phyloP scores from a whole-genome alignment of 345 rosid species.

The Pelargonium nanum region DNA sequence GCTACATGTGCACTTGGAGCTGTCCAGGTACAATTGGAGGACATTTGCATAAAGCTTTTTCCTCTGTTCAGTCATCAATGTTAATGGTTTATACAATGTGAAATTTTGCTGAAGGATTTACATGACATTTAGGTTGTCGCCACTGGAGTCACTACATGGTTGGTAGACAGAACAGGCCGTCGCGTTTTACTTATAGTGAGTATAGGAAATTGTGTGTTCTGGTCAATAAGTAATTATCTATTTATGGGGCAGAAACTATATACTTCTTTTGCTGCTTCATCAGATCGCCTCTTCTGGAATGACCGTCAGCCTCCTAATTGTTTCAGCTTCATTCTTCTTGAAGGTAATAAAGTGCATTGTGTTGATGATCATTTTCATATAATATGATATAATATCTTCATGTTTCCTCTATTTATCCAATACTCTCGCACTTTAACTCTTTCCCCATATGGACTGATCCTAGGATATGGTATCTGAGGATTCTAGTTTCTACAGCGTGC shows the following conservation, averaged over 20 bases:
- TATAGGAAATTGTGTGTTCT: slow-evolving; percentile 12
- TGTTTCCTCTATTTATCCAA: slow-evolving; percentile 1
- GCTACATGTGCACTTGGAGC: slow-evolving; percentile 86
- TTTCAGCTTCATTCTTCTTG: slow-evolving; percentile 56
- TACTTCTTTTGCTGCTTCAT: neutral
- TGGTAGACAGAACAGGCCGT: slow-evolving; percentile 79
- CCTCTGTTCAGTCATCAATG: neutral
- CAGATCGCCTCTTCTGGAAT: slow-evolving; percentile 75
- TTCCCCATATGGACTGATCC: neutral
- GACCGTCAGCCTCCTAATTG: slow-evolving; percentile 73
- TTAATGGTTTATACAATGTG: neutral
- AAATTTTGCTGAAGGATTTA: neutral
- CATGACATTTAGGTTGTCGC: slow-evolving; percentile 49
- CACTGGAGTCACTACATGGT: slow-evolving; percentile 80
- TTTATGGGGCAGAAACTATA: neutral
- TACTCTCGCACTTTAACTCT: no score
- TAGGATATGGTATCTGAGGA: slow-evolving; percentile 49
- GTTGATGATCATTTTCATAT: neutral
- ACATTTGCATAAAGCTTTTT: neutral
- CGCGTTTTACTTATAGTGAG: slow-evolving; percentile 80
- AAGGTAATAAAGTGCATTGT: slow-evolving; percentile 29
- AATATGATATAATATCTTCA: neutral
- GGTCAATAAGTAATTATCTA: neutral
- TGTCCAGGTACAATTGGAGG: slow-evolving; percentile 49
- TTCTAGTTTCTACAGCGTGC: slow-evolving; percentile 41